phyloP scores from a whole-genome alignment of 2,329 filamentous ascomycete genomes.

The Paracoccidioides lutzii region DNA sequence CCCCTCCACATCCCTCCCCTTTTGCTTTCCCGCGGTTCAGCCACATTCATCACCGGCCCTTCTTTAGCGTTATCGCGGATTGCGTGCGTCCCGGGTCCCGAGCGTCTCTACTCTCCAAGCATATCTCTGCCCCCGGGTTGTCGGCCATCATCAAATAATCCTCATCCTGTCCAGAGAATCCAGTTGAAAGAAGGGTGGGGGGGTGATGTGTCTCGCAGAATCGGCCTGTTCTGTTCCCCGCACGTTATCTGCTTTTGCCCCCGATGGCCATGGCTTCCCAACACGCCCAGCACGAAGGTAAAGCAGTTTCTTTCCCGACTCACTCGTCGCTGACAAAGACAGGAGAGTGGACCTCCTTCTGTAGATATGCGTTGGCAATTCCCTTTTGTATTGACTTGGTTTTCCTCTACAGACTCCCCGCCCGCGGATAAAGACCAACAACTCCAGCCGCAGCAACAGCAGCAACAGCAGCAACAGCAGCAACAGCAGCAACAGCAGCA shows the following conservation, averaged over 20 bases:
- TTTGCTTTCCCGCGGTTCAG: background rate
- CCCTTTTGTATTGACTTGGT: background rate
- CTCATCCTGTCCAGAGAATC: background rate
- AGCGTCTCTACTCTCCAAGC: background rate
- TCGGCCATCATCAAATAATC: background rate
- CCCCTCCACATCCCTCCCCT: background rate
- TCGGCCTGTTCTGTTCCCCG: background rate
- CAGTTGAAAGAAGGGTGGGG: background rate
- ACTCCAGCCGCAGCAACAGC: background rate
- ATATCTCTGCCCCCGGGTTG: background rate
- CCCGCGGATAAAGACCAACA: background rate
- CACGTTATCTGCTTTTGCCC: background rate
- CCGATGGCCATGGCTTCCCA: background rate
- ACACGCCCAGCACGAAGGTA: background rate
- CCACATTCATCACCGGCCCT: background rate
- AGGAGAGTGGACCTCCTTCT: too few species aligned
- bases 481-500: conserved; percentile 12
- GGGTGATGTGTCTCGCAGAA: conserved; percentile 1
- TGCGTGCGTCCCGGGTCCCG: too few species aligned
- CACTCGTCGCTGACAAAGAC: too few species aligned
- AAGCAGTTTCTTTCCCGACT: too few species aligned
- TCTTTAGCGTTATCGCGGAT: background rate
- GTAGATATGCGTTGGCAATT: background rate
- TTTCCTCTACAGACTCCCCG: background rate
- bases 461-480: background rate